These are phyloP conservation scores for Monilinia vaccinii-corymbosi DNA, from an alignment of 2,329 filamentous ascomycete species.

Conservation along the genomic window DNA sequence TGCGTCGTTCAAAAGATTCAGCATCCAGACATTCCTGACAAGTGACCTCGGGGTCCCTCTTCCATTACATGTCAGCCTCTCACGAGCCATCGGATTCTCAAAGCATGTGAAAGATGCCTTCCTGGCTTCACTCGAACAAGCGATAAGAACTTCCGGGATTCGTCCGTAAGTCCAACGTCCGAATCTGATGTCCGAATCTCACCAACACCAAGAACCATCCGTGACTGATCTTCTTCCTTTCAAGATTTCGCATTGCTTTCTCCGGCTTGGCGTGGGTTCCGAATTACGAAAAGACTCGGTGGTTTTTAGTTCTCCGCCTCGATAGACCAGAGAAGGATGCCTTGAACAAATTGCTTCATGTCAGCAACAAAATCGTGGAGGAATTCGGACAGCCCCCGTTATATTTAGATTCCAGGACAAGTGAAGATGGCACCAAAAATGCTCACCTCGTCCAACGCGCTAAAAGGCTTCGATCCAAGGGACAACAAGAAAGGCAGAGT, in stretches of 20 bases:
- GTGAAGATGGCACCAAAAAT: not conserved
- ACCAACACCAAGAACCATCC: not conserved
- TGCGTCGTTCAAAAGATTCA: conserved; percentile 26
- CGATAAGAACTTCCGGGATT: conserved; percentile 35
- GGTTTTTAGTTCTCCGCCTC: conserved; percentile 74
- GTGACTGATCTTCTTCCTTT: conserved; percentile 10
- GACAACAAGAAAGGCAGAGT: conserved; percentile 9
- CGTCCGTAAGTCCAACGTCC: conserved; percentile 33
- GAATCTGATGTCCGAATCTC: not conserved
- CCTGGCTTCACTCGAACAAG: conserved; percentile 41
- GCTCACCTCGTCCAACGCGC: not conserved
- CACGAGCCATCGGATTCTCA: conserved; percentile 65
- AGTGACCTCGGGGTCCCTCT: conserved; percentile 70
- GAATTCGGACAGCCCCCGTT: conserved; percentile 59
- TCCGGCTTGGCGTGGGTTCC: conserved; percentile 53
- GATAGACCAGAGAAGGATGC: conserved; percentile 37
- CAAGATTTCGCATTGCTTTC: conserved; percentile 23
- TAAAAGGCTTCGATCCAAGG: not conserved
- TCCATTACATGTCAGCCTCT: conserved; percentile 86
- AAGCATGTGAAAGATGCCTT: conserved; percentile 67
- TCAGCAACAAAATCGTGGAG: conserved; percentile 56
- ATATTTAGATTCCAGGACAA: conserved; percentile 39
- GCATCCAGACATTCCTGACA: conserved; percentile 59
- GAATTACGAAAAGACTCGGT: conserved; percentile 60
- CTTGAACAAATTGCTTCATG: conserved; percentile 52